Evolutionary conservation across 176 grass and related monocot genomes (phyloP).

Genomic region (Ananas comosus): DNA sequence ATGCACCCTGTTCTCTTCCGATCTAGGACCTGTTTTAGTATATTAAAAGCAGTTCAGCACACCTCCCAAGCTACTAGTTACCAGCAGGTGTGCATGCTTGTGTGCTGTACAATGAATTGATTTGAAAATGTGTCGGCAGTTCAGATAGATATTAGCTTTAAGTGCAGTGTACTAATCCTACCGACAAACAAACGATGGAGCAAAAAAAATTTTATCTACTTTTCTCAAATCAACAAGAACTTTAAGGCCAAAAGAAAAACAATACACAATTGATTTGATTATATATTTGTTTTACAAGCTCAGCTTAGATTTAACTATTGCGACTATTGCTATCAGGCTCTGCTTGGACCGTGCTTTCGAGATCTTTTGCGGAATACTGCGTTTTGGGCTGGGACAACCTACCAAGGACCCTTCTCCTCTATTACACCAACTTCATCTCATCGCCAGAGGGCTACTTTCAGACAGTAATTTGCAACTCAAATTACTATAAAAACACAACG

Average conservation of each 20-base stretch:
- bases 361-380: conserved; percentile 69
- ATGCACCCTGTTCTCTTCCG: not conserved
- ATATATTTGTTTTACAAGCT: not conserved
- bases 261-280: not conserved
- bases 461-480: conserved; percentile 86
- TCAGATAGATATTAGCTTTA: not conserved
- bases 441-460: conserved; percentile 99
- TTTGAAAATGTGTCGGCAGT: not conserved
- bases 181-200: too few relatives aligned
- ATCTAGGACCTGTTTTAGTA: not conserved
- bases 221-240: too few relatives aligned
- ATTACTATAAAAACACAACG: conserved; percentile 48
- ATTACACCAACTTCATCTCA: conserved; percentile 86
- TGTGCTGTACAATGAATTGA: not conserved
- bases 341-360: conserved; percentile 87
- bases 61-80: too few relatives aligned
- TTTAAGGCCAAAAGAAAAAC: too few relatives aligned
- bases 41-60: not conserved
- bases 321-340: conserved; percentile 42
- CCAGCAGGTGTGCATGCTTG: too few relatives aligned
- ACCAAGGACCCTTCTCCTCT: conserved; percentile 77
- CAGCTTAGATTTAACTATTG: not conserved
- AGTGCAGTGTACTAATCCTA: too few relatives aligned
- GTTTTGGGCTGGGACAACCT: conserved; percentile 84
- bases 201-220: too few relatives aligned